Evolutionary conservation across 2,329 filamentous ascomycete genomes (phyloP), one percentile per base, ranked within the genome.

Genomic region (Ophiostoma montium): DNA sequence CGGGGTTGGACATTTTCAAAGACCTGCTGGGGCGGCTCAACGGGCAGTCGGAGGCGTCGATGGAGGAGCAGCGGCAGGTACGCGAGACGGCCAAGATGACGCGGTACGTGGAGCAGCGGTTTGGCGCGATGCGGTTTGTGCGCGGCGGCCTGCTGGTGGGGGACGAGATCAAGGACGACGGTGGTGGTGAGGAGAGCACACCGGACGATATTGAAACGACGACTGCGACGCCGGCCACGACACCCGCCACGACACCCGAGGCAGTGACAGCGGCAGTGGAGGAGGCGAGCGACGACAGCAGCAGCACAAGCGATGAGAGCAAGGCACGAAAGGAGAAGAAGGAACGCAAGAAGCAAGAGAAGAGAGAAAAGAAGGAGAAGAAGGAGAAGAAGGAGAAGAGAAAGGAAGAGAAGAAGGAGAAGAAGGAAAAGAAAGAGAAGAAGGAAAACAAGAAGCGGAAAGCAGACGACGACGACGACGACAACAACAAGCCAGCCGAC

Each of bases 1-100:
- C 90, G 19, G 92, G 90, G 0, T 72, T 96, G 35, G 85, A 89
- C 61, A 84, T 82, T 16, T 87, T 96, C 57, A 86, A 89, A 60
- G 86, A 86, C 55, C 69, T 98, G 5, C 70, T 98, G 18, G 89
- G 90, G 19, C 74, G 92, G 48, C 67, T 98, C 50, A 98, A 98
- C 64, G 92, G 90, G 46, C 92, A 87, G 64, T 80, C 76, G 19
- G 82, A 90, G 45, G 76, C 70, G n/a, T 75, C 79, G 45, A 68
- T 92, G 33, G 75, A 83, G 63, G 75, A 79, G 59, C 83, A 92
- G 58, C 76, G 80, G 61, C 74, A 78, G 58, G 74, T 74, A 43
- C 72, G 81, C 56, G 75, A 84, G 50, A 80, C 86, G 58, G 67
- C 84, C 38, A 84, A 84, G 68, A 74, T 86, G 59, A 79, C 78